Percentiles rank a stretch among this genome's conserved stretches.
phyloP scores from a whole-genome alignment of 2,329 filamentous ascomycete species.

The Basipetospora chlamydospora region DNA sequence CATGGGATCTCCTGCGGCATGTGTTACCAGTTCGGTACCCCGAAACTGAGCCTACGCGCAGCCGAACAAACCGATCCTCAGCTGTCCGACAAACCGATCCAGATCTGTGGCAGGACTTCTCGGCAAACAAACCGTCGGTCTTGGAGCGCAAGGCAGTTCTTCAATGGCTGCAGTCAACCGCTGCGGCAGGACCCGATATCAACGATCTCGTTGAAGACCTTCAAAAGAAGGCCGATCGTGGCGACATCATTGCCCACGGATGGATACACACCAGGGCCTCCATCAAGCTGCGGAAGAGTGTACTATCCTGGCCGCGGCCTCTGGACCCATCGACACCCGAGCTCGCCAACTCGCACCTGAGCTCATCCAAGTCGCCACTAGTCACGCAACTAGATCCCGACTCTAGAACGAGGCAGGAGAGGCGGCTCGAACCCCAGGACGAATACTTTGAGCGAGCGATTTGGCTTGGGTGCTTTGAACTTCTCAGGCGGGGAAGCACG shows the following conservation, averaged over 20 bases:
- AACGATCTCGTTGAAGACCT: slow-evolving; percentile 63
- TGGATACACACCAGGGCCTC: slow-evolving; percentile 85
- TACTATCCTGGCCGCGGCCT: slow-evolving; percentile 47
- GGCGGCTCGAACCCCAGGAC: slow-evolving; percentile 66
- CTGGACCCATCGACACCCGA: slow-evolving; percentile 48
- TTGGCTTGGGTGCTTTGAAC: slow-evolving; percentile 89
- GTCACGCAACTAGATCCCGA: slow-evolving; percentile 89
- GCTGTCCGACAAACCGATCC: no score
- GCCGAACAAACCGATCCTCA: slow-evolving; percentile 4
- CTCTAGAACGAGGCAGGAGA: slow-evolving; percentile 64
- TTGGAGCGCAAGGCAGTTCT: slow-evolving; percentile 68
- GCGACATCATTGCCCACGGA: slow-evolving; percentile 71
- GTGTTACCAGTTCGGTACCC: slow-evolving; percentile 58
- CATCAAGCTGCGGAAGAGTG: slow-evolving; percentile 79
- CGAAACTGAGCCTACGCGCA: slow-evolving; percentile 6
- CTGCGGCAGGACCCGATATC: slow-evolving; percentile 55
- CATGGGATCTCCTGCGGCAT: slow-evolving; percentile 73
- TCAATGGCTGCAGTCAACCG: slow-evolving; percentile 73
- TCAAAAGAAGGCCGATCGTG: slow-evolving; percentile 60
- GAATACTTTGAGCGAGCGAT: slow-evolving; percentile 79
- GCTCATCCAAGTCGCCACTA: slow-evolving; percentile 46
- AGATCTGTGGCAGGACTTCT: no score
- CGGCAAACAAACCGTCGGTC: no score
- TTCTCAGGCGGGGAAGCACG: slow-evolving; percentile 70
- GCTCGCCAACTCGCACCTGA: slow-evolving; percentile 40